Evolutionary conservation across 2,329 filamentous ascomycete genomes (phyloP), one percentile per base, ranked within the genome.

Genomic region (Aspergillus sergii): DNA sequence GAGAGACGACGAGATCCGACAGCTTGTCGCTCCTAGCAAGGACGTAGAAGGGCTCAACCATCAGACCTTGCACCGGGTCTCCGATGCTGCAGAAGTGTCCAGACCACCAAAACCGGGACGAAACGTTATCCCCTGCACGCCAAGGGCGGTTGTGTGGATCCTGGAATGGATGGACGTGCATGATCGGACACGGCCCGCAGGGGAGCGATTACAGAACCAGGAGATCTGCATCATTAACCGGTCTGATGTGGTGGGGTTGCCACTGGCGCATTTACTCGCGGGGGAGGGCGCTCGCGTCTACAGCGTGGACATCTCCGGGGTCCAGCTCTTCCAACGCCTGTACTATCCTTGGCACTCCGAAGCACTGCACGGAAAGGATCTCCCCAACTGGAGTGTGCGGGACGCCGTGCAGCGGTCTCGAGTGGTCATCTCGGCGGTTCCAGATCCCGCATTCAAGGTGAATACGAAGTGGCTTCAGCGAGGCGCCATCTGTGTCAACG

Each of bases 201-300:
- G 51, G 19, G 51, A 54, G 19, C 28, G 14, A 16, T 14, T 54
- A 10, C 32, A 30, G 21, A n/a, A 54, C 32, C 30, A 36, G 10
- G 51, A 54, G 51, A 36, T 54, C 51, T 54, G 51, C 51, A 54
- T 54, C 28, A 54, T 54, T 21, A 54, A 54, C 51, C 30, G 51
- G 28, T 54, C 51, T 36, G 51, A 54, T 7, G 51, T 36, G 9
- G 51, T 54, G 19, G 51, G 51, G 8, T 36, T 54, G 30, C 51
- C 51, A 7, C 51, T 54, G 21, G 51, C 51, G 2, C 51, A 16
- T n/a, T 23, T 54, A 2, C 51, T 54, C n/a, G 51, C 51, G 19
- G 30, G 30, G 21, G 51, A 54, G 14, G 51, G 51, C 30, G 51
- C 51, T 21, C 51, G 51, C n/a, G 51, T 54, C 30, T 54, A 54